Conservation (phyloP, 768 basidiomycete species). For the Cystobasidium onofrii region DNA sequence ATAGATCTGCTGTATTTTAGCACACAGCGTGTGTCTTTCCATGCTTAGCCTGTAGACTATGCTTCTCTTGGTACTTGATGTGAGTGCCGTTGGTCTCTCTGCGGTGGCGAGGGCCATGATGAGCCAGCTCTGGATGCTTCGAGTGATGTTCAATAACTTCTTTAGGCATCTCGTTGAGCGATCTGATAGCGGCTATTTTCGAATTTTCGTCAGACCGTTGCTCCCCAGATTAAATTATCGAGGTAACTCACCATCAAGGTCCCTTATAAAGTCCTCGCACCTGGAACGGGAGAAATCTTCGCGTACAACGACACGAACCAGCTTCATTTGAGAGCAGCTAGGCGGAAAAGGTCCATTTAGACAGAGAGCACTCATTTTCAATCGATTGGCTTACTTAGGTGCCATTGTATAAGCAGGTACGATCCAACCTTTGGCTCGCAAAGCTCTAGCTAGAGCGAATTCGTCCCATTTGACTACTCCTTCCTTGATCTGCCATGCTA, state of each 20-base stretch:
- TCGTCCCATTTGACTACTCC: conserved; percentile 35
- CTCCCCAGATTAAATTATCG: too few species aligned
- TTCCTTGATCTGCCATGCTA: conserved; percentile 43
- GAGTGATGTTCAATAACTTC: conserved; percentile 39
- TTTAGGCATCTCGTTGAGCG: conserved; percentile 41
- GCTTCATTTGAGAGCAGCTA: conserved; percentile 40
- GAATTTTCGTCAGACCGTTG: background rate
- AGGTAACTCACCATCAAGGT: conserved; percentile 36
- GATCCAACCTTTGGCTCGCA: conserved; percentile 41
- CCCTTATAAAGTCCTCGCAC: conserved; percentile 43
- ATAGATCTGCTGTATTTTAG: too few species aligned
- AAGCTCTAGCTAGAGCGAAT: conserved; percentile 43
- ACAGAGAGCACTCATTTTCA: too few species aligned
- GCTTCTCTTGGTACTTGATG: conserved; percentile 40
- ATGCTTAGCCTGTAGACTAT: conserved; percentile 45
- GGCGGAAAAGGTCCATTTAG: too few species aligned
- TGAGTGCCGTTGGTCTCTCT: background rate
- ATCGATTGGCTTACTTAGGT: conserved; percentile 9
- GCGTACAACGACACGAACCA: conserved; percentile 45
- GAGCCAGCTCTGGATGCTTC: conserved; percentile 4
- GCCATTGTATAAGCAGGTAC: conserved; percentile 35
- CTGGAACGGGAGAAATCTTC: conserved; percentile 43
- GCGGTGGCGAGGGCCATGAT: background rate
- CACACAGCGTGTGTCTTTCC: conserved; percentile 45
- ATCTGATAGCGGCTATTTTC: conserved; percentile 33